Percentiles rank a stretch among this genome's conserved stretches.
Evolutionary conservation across 2,329 filamentous ascomycete genomes (phyloP).

Genomic region (Sporothrix luriei): DNA sequence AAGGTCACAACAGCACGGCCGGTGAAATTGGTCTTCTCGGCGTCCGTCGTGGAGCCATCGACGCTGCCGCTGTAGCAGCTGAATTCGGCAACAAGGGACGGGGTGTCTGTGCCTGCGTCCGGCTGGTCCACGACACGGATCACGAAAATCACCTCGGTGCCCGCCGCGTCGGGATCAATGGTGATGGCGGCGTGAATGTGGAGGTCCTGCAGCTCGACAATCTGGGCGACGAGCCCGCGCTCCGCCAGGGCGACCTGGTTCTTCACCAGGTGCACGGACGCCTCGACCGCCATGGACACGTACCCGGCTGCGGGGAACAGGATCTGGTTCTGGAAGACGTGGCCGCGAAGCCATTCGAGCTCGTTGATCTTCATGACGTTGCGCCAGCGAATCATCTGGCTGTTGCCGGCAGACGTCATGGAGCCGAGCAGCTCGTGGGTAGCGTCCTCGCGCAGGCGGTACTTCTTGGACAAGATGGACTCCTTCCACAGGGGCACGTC

Average conservation of each 20-base stretch:
- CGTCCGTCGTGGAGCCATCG: constrained; percentile 29
- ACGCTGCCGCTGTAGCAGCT: constrained; percentile 33
- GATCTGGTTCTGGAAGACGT: constrained; percentile 51
- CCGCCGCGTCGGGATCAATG: constrained; percentile 31
- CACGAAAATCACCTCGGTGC: constrained; percentile 32
- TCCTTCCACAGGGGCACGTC: constrained; percentile 36
- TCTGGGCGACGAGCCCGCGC: constrained; percentile 16
- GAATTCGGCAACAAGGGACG: constrained; percentile 25
- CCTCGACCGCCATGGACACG: constrained; percentile 47
- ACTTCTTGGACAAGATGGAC: constrained; percentile 38
- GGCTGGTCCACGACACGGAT: constrained; percentile 24
- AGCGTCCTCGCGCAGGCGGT: constrained; percentile 41
- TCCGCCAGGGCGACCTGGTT: constrained; percentile 6
- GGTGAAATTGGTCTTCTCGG: constrained; percentile 31
- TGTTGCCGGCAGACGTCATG: constrained; percentile 42
- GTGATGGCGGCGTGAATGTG: constrained; percentile 32
- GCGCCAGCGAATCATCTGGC: constrained; percentile 46
- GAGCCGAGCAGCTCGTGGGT: constrained; percentile 43
- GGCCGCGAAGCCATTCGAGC: constrained; percentile 53
- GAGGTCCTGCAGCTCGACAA: constrained; percentile 33
- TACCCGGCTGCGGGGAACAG: constrained; percentile 52
- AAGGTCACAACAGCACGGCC: constrained; percentile 30
- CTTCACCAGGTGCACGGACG: constrained; percentile 38
- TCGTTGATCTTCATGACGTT: constrained; percentile 45
- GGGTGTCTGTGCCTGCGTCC: not conserved